Evolutionary conservation across 2,329 filamentous ascomycete species (phyloP).

Genomic region (Coleophoma eucalyptorum): DNA sequence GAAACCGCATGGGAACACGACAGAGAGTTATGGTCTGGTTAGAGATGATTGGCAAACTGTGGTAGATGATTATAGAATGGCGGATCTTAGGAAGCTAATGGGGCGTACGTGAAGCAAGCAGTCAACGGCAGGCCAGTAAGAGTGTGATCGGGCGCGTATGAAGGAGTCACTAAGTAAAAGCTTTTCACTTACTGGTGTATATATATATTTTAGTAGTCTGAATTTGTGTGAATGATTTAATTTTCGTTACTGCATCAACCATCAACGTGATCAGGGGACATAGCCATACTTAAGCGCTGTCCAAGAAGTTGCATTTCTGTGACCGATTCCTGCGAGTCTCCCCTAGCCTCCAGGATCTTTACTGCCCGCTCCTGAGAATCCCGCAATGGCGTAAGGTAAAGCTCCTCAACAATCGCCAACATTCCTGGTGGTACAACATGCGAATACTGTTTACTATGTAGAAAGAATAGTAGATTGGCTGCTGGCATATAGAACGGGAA

Average conservation of each 20-base stretch:
- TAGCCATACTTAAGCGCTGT: constrained; percentile 8
- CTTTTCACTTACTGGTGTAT: too few species aligned
- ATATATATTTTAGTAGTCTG: too few species aligned
- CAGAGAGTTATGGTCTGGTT: constrained; percentile 59
- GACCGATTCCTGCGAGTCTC: constrained; percentile 2
- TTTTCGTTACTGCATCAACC: too few species aligned
- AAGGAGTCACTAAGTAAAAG: too few species aligned
- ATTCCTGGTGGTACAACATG: constrained; percentile 52
- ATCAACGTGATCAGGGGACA: too few species aligned
- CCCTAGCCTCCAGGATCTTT: constrained; percentile 1
- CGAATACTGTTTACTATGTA: constrained; percentile 43
- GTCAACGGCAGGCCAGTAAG: too few species aligned
- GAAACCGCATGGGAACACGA: constrained; percentile 53
- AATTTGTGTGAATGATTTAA: too few species aligned
- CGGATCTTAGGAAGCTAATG: constrained; percentile 55
- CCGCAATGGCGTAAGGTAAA: constrained; percentile 52
- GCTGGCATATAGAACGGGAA: constrained; percentile 54
- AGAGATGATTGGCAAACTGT: constrained; percentile 62
- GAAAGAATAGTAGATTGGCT: constrained; percentile 56
- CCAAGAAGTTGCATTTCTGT: constrained; percentile 21
- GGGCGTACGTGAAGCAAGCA: neutral
- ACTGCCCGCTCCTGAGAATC: constrained; percentile 32
- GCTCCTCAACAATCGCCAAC: constrained; percentile 52
- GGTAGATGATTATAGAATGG: constrained; percentile 58
- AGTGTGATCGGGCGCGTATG: too few species aligned